Evolutionary conservation across 257 asterid genomes (phyloP).

Genomic region (Przewalskia tangutica): DNA sequence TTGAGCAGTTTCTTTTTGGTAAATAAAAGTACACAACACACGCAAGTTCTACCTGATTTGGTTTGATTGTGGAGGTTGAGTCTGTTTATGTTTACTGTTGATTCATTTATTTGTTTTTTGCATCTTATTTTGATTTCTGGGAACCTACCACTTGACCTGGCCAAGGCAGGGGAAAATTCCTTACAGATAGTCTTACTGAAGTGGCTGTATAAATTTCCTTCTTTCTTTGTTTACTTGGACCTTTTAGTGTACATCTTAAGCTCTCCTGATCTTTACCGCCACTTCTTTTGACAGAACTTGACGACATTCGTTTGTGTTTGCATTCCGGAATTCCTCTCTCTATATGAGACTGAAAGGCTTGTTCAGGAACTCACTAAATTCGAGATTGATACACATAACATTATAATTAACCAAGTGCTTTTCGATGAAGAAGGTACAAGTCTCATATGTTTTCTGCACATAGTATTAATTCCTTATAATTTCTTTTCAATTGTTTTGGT

Average conservation of each 20-base stretch:
- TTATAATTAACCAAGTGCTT: conserved; percentile 91
- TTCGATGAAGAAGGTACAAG: conserved; percentile 79
- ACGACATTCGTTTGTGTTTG: conserved; percentile 91
- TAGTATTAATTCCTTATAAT: not conserved
- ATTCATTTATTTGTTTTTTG: not conserved
- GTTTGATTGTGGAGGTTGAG: not conserved
- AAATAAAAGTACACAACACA: not conserved
- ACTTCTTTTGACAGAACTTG: conserved; percentile 49
- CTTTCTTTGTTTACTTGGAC: not conserved
- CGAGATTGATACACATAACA: conserved; percentile 92
- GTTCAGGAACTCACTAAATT: conserved; percentile 93
- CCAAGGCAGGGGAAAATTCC: not conserved
- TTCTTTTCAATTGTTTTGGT: not conserved
- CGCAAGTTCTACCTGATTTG: not conserved
- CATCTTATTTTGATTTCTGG: not conserved
- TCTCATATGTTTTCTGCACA: not conserved
- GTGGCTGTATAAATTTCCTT: not conserved
- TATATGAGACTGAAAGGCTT: conserved; percentile 91
- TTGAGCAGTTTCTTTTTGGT: not conserved
- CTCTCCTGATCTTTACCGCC: not conserved
- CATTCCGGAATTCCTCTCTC: conserved; percentile 94
- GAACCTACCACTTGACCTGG: not conserved
- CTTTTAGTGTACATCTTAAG: not conserved
- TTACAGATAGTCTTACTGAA: not conserved
- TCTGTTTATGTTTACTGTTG: not conserved